phyloP scores from a whole-genome alignment of 495 filamentous ascomycete species.

The Eremomyces bilateralis region DNA sequence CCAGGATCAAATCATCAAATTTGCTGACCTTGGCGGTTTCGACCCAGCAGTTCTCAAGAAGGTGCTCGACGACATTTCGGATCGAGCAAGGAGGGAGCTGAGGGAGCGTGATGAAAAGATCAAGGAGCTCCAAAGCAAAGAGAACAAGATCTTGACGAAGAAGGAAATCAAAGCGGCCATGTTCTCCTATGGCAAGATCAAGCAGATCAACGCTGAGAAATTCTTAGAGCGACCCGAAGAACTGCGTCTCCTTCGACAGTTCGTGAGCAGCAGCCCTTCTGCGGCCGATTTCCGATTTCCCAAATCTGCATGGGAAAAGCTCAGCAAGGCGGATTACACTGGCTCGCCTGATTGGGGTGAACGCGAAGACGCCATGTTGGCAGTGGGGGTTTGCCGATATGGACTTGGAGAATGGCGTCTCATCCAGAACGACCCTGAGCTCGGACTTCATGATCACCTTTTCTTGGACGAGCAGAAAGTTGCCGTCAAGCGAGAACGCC shows the following conservation, averaged over 20 bases:
- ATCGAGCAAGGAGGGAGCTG: slow-evolving; percentile 43
- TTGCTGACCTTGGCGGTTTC: slow-evolving; percentile 60
- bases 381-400: slow-evolving; percentile 75
- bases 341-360: slow-evolving; percentile 69
- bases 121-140: slow-evolving; percentile 37
- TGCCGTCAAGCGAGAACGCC: slow-evolving; percentile 81
- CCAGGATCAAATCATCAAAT: slow-evolving; percentile 61
- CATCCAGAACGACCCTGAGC: slow-evolving; percentile 78
- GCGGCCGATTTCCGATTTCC: slow-evolving; percentile 63
- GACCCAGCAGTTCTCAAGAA: slow-evolving; percentile 54
- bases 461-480: slow-evolving; percentile 97
- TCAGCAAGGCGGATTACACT: slow-evolving; percentile 70
- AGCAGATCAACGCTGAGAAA: slow-evolving; percentile 85
- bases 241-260: slow-evolving; percentile 60
- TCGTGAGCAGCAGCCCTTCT: slow-evolving; percentile 38
- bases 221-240: slow-evolving; percentile 74
- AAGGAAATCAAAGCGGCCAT: slow-evolving; percentile 93
- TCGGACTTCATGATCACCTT: slow-evolving; percentile 76
- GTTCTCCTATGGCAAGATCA: slow-evolving; percentile 79
- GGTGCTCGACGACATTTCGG: slow-evolving; percentile 50
- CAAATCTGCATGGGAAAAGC: slow-evolving; percentile 70
- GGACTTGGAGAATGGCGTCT: slow-evolving; percentile 86
- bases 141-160: slow-evolving; percentile 60
- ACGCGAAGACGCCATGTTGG: slow-evolving; percentile 90
- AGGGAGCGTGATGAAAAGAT: slow-evolving; percentile 42